These are phyloP conservation scores for Alectoria sarmentosa DNA, from an alignment of 495 filamentous ascomycete genomes.

Conservation along the genomic window DNA sequence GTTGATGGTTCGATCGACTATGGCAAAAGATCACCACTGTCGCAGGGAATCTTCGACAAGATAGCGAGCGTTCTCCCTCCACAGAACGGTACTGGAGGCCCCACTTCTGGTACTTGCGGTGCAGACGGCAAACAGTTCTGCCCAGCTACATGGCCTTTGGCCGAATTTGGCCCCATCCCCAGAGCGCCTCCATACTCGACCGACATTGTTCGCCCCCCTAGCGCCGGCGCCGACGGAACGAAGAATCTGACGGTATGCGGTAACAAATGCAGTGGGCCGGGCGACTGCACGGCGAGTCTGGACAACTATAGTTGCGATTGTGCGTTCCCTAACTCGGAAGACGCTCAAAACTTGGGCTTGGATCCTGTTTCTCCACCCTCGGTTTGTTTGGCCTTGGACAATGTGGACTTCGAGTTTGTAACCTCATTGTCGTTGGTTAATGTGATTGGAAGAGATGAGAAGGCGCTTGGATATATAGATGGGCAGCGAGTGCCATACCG, in stretches of 20 bases:
- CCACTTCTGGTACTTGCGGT: background rate
- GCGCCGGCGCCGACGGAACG: no score
- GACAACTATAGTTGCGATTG: conserved; percentile 3
- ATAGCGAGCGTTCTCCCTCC: background rate
- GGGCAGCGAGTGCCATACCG: background rate
- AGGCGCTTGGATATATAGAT: background rate
- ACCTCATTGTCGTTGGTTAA: background rate
- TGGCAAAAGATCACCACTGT: no score
- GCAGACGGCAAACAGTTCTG: conserved; percentile 9
- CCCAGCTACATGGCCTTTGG: background rate
- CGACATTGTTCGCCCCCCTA: no score
- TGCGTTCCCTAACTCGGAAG: background rate
- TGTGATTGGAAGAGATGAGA: background rate
- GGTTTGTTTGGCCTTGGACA: background rate
- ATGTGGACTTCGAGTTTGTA: background rate
- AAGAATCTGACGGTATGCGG: no score
- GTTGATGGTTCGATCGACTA: no score
- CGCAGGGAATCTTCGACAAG: no score
- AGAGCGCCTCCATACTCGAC: background rate
- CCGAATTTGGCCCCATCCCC: background rate
- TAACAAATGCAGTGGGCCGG: background rate
- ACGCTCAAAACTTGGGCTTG: background rate
- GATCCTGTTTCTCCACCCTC: background rate
- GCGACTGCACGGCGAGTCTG: background rate
- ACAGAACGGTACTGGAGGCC: background rate